Conservation (phyloP, 768 basidiomycete species). For the Pisolithus tinctorius region DNA sequence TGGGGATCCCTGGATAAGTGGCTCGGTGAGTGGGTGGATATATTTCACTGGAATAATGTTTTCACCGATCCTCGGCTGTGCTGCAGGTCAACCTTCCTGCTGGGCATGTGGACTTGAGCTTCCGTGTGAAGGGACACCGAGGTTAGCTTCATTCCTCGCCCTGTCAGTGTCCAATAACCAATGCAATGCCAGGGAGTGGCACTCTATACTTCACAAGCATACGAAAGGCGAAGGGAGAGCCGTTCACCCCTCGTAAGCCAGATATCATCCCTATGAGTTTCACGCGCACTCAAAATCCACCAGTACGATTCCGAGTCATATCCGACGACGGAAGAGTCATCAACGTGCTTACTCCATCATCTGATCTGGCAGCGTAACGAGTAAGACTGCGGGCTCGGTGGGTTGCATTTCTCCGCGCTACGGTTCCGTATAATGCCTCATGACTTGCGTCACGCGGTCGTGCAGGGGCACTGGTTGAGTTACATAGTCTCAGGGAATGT, state of each 20-base stretch:
- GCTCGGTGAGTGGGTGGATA: slow-evolving; percentile 43
- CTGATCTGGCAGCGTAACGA: neutral
- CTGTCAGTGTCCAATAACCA: neutral
- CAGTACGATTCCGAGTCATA: slow-evolving; percentile 65
- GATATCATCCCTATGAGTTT: neutral
- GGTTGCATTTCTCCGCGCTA: too few species aligned
- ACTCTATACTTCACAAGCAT: slow-evolving; percentile 86
- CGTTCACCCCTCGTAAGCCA: slow-evolving; percentile 54
- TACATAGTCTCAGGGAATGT: too few species aligned
- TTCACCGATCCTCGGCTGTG: neutral
- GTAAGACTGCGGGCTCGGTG: neutral
- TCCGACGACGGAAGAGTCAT: slow-evolving; percentile 52
- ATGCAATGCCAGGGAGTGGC: slow-evolving; percentile 45
- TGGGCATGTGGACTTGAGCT: slow-evolving; percentile 73
- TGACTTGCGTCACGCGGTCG: too few species aligned
- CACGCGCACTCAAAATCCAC: neutral
- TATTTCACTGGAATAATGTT: neutral
- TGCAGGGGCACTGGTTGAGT: too few species aligned
- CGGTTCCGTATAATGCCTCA: too few species aligned
- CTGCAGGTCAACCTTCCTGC: slow-evolving; percentile 63
- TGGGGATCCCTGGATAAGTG: slow-evolving; percentile 65
- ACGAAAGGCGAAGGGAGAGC: slow-evolving; percentile 63
- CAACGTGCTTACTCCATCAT: slow-evolving; percentile 18
- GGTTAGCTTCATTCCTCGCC: slow-evolving; percentile 30
- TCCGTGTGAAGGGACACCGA: slow-evolving; percentile 66